These are phyloP conservation scores for Sphaerulina vaccinii DNA, from an alignment of 2,329 filamentous ascomycete genomes.

Conservation along the genomic window DNA sequence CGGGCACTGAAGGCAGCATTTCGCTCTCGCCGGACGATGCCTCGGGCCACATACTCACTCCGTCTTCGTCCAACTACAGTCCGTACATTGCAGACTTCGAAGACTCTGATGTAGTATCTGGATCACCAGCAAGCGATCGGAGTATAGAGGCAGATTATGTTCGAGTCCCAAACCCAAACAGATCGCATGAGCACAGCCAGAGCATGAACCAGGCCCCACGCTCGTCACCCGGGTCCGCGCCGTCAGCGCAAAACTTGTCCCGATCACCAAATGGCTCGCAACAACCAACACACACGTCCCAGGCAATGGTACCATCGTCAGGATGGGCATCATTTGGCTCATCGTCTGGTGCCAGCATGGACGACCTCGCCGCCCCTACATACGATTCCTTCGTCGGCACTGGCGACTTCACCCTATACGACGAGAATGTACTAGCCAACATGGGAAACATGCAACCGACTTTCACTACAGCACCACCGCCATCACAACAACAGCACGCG, in stretches of 20 bases:
- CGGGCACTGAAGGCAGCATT: conserved; percentile 15
- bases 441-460: background rate
- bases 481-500: background rate
- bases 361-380: conserved; percentile 4
- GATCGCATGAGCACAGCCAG: conserved; percentile 8
- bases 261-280: background rate
- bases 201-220: conserved; percentile 17
- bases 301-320: conserved; percentile 3
- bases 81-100: conserved; percentile 17
- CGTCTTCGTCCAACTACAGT: conserved; percentile 24
- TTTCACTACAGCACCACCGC: background rate
- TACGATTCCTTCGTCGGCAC: conserved; percentile 6
- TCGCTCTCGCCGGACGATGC: conserved; percentile 28
- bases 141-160: conserved; percentile 26
- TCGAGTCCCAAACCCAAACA: conserved; percentile 14
- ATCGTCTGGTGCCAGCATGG: conserved; percentile 16
- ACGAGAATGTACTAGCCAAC: conserved; percentile 8
- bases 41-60: conserved; percentile 26
- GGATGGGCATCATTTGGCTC: conserved; percentile 19
- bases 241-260: conserved; percentile 1
- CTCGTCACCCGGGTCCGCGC: background rate
- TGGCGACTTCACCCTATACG: conserved; percentile 15
- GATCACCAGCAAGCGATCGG: conserved; percentile 21
- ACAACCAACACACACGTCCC: conserved; percentile 4
- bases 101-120: conserved; percentile 21